Percentiles rank a stretch among this genome's conserved stretches.
Conservation (phyloP, 352 stramenopile species). For the Globisporangium polare region DNA sequence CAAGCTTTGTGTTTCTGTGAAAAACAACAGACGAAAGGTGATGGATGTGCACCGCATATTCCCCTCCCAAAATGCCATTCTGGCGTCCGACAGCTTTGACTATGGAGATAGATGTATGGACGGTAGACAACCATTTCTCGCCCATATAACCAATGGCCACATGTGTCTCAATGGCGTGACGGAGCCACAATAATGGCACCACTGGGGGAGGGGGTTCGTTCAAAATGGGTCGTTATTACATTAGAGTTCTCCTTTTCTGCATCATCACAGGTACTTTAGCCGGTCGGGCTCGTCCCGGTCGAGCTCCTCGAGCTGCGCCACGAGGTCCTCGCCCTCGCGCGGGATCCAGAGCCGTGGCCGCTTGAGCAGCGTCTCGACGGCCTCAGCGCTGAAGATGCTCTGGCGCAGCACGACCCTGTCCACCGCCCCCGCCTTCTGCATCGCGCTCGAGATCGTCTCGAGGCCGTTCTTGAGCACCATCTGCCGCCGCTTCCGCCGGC, state of each 20-base stretch:
- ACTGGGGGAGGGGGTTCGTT: no score
- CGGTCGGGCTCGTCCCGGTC: slow-evolving; percentile 34
- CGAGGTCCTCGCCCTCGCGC: slow-evolving; percentile 27
- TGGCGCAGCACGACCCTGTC: slow-evolving; percentile 28
- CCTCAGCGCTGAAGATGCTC: slow-evolving; percentile 32
- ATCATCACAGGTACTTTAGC: slow-evolving; percentile 10
- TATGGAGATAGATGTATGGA: no score
- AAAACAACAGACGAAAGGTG: not conserved
- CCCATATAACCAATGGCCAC: no score
- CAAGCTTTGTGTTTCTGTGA: no score
- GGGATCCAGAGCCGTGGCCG: slow-evolving; percentile 42
- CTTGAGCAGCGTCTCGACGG: slow-evolving; percentile 26
- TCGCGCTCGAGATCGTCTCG: slow-evolving; percentile 21
- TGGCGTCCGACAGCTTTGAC: not conserved
- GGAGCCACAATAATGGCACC: no score
- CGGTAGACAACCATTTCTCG: not conserved
- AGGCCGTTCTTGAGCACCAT: slow-evolving; percentile 28
- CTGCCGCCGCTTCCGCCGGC: slow-evolving; percentile 40
- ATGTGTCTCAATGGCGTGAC: no score
- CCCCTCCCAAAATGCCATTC: not conserved
- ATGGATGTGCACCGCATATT: not conserved
- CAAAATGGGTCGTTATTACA: slow-evolving; percentile 2
- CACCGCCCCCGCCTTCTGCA: slow-evolving; percentile 17
- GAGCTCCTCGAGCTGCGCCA: slow-evolving; percentile 30
- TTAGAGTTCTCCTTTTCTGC: not conserved